A percentile compares a stretch with the other conserved stretches of the same genome.
Evolutionary conservation across 371 early-diverging fungal species (phyloP).

Genomic region (Mucor ambiguus): DNA sequence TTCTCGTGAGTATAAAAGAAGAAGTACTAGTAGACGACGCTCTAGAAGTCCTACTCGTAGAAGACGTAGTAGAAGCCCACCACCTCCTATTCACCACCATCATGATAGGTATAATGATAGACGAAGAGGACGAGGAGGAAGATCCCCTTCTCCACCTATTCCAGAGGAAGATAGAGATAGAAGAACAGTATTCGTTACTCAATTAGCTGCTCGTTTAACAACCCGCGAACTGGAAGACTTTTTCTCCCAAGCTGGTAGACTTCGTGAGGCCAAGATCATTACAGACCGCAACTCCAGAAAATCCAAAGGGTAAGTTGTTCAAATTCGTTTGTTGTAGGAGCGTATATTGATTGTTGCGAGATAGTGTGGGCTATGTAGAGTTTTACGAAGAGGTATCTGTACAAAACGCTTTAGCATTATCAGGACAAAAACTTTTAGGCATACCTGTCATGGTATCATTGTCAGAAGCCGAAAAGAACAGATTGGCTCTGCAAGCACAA

Average conservation of each 20-base stretch:
- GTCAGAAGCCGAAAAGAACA: conserved; percentile 94
- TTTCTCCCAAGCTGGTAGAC: conserved; percentile 83
- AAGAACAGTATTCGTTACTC: conserved; percentile 94
- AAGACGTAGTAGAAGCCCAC: conserved; percentile 30
- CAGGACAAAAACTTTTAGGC: conserved; percentile 90
- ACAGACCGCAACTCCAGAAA: conserved; percentile 86
- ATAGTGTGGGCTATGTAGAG: conserved; percentile 88
- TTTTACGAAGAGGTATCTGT: conserved; percentile 90
- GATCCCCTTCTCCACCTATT: conserved; percentile 75
- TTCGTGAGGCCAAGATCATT: conserved; percentile 89
- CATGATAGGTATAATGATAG: conserved; percentile 26
- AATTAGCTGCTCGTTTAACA: conserved; percentile 83
- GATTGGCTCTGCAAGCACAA: conserved; percentile 63
- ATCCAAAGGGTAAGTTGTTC: conserved; percentile 82
- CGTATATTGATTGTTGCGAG: background rate
- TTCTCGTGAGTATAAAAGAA: conserved; percentile 30
- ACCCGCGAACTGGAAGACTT: conserved; percentile 86
- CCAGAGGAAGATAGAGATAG: conserved; percentile 81
- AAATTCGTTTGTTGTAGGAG: background rate
- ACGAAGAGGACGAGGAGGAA: conserved; percentile 32
- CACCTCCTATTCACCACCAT: conserved; percentile 38
- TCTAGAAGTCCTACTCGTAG: conserved; percentile 25
- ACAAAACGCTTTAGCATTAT: conserved; percentile 79
- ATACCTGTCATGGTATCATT: conserved; percentile 92
- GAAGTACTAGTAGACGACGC: conserved; percentile 29